Base-by-base conservation (phyloP, 2,329 filamentous ascomycete species). In the Alternaria sp. region DNA sequence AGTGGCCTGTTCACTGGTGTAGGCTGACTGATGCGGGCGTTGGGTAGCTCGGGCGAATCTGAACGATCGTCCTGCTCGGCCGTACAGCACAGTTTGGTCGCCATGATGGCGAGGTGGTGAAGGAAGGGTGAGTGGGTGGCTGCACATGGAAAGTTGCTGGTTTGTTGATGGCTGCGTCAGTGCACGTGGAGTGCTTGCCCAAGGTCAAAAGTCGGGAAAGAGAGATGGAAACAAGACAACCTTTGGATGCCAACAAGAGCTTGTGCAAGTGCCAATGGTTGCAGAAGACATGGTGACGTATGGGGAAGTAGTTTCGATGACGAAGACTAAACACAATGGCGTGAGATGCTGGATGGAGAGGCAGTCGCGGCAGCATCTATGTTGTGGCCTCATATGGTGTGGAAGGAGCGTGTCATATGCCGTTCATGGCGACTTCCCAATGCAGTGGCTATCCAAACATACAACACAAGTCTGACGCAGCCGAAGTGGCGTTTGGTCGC, bases 81-180 rank as follows among this genome's bases (percentile, higher is more conserved):
- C 6, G 70, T 76, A 60, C 77, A 80, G 60, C 77, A 79, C 15
- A 79, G 65, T 52, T 71, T 77, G 32, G 75, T 70, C 6, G 76
- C 72, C 77, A 79, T 79, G 40, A 15, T 63, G 26, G 44, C 13
- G 19, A 58, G 28, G 30, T 25, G 25, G 40, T 43, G 26, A n/a
- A 5, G 32, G 12, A 40, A 26, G 30, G 19, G 8, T 23, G 44
- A 40, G 36, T 45, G 30, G n/a, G 26, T 11, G 21, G 54, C 23
- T 23, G 23, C 17, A 6, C 10, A 12, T 45, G n/a, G 40, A 40
- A 23, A 17, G 44, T 13, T 60, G 51, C 36, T 44, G 26, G 30
- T 60, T 59, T 60, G 50, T 60, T 60, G 44, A 62, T 13, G 23
- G 19, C 21, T 12, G 45, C 30, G 44, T 21, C 32, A 45, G 23